A percentile compares a stretch with the other conserved stretches of the same genome.
Conservation (phyloP, 148 eudicot species). For the Spergularia bocconei region DNA sequence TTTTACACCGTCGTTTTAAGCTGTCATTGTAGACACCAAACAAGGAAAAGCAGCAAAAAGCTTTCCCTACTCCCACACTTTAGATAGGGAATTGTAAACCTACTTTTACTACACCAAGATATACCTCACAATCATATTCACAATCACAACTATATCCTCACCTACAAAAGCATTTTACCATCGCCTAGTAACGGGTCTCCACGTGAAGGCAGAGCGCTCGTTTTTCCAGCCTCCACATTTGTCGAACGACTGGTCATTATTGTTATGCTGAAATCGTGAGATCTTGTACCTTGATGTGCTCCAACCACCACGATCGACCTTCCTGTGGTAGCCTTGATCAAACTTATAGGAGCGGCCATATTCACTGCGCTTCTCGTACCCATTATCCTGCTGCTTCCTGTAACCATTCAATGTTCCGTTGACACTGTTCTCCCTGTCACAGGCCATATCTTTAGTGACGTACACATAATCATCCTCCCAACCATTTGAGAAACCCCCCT, state of each 20-base stretch:
- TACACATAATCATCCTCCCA: conserved; percentile 13
- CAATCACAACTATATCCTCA: conserved; percentile 7
- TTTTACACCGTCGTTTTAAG: not conserved
- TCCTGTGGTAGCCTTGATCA: conserved; percentile 15
- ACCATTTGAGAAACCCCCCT: conserved; percentile 2
- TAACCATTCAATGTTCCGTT: conserved; percentile 3
- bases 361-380: not conserved
- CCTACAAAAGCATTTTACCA: conserved; percentile 22
- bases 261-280: conserved; percentile 29
- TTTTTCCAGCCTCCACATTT: conserved; percentile 12
- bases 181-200: conserved; percentile 26
- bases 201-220: conserved; percentile 17
- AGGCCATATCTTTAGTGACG: not conserved
- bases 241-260: conserved; percentile 9
- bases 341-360: not conserved
- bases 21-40: not conserved
- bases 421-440: not conserved
- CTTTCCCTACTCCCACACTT: not conserved
- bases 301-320: conserved; percentile 18
- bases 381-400: not conserved
- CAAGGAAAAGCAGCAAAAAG: not conserved
- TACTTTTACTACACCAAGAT: conserved; percentile 12
- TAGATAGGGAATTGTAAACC: not conserved
- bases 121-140: conserved; percentile 10
- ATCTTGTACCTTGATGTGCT: conserved; percentile 45